A percentile compares a stretch with the other conserved stretches of the same genome.
Conservation (phyloP, 2,329 filamentous ascomycete species). For the Epichloe sibirici region DNA sequence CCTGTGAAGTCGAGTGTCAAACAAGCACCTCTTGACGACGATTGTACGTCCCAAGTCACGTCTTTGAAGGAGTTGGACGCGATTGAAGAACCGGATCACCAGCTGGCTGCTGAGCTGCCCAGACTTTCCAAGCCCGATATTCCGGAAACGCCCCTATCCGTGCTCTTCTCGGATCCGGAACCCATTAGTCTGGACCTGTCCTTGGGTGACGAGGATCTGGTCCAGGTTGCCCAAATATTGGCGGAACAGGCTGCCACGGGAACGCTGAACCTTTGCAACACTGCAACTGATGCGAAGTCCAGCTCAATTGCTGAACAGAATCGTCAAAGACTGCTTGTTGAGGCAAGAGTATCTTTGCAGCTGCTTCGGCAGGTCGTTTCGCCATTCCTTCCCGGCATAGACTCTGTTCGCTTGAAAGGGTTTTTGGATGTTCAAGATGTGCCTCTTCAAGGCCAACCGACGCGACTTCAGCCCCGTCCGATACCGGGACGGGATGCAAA, state of each 20-base stretch:
- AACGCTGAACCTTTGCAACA: constrained; percentile 23
- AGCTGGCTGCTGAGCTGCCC: constrained; percentile 36
- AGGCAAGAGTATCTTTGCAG: constrained; percentile 36
- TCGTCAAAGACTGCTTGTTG: constrained; percentile 29
- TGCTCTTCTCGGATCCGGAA: constrained; percentile 48
- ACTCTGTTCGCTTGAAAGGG: constrained; percentile 29
- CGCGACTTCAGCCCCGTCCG: constrained; percentile 37
- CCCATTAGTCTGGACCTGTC: constrained; percentile 34
- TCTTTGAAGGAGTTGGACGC: constrained; percentile 38
- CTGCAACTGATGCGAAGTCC: constrained; percentile 10
- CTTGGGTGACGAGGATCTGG: constrained; percentile 45
- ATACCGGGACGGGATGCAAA: constrained; percentile 28
- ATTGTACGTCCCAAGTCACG: constrained; percentile 38
- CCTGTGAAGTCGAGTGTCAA: constrained; percentile 36
- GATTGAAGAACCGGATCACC: constrained; percentile 33
- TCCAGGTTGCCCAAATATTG: constrained; percentile 58
- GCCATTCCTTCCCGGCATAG: constrained; percentile 27
- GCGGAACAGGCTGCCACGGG: constrained; percentile 55
- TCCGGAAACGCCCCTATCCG: constrained; percentile 37
- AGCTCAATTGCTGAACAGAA: constrained; percentile 19
- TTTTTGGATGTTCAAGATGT: constrained; percentile 47
- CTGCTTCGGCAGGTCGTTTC: constrained; percentile 34
- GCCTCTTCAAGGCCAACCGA: constrained; percentile 39
- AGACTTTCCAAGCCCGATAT: constrained; percentile 35
- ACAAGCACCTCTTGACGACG: constrained; percentile 34